Conservation (phyloP, 441 rosid genomes). For the Viola pubescens region DNA sequence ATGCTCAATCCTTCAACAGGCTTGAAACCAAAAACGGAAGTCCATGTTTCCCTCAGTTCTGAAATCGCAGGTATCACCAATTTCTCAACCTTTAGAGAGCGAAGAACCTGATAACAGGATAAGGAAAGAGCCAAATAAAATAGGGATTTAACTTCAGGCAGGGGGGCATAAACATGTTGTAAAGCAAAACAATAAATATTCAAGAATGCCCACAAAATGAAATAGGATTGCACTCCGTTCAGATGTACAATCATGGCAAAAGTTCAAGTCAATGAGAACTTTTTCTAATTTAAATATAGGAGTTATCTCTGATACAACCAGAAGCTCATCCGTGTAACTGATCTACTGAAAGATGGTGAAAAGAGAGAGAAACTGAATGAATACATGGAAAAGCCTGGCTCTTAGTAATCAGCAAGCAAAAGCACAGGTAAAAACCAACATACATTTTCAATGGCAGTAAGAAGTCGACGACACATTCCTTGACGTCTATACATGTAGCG, state of each 20-base stretch:
- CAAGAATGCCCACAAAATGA: too few relatives aligned
- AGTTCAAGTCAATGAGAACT: not conserved
- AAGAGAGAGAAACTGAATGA: too few relatives aligned
- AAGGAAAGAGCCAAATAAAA: not conserved
- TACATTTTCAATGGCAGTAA: constrained; percentile 73
- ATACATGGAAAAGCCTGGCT: too few relatives aligned
- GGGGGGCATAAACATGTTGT: too few relatives aligned
- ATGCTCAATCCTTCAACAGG: constrained; percentile 40
- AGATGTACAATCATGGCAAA: not conserved
- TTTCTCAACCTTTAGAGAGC: constrained; percentile 61
- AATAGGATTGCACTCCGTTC: too few relatives aligned
- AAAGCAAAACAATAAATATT: not conserved
- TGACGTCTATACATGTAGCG: constrained; percentile 73
- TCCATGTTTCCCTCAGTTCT: constrained; percentile 82
- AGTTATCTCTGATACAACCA: too few relatives aligned
- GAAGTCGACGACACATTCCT: constrained; percentile 94
- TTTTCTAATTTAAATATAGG: too few relatives aligned
- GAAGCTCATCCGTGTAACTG: too few relatives aligned
- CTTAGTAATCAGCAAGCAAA: not conserved
- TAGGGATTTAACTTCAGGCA: too few relatives aligned
- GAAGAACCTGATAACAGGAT: constrained; percentile 47
- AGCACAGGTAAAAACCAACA: constrained; percentile 16
- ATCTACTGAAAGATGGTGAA: too few relatives aligned
- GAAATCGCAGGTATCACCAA: constrained; percentile 91
- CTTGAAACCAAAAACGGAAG: constrained; percentile 73